Evolutionary conservation across 2,329 filamentous ascomycete species (phyloP), one percentile per base, ranked within the genome.

Genomic region (Westerdykella ornata): DNA sequence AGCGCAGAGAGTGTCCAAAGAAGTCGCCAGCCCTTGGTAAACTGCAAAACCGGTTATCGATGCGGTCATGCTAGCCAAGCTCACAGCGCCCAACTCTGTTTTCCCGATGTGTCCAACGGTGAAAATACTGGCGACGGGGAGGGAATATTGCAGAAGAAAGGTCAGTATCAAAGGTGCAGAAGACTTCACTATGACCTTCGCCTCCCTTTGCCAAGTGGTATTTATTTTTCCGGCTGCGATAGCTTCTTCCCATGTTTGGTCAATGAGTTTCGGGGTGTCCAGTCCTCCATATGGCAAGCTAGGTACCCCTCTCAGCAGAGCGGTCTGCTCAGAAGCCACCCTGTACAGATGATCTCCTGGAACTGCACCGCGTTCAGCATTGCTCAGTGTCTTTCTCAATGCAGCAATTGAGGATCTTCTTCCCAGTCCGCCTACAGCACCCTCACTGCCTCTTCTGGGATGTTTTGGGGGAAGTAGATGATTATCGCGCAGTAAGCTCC

Each of bases 151-250:
- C n/a, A 74, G 59, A 20, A 73, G 44, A 45, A 72, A 74, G 0
- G 71, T 73, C 32, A 73, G 45, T 29, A 73, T 69, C 19, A 73
- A 46, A 1, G 69, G 67, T 4, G 58, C 61, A 7, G 68, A 68
- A 35, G 66, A 68, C 47, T 76, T 73, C 20, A 76, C 70, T 31
- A 97, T 75, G 1, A 88, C 88, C 69, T 89, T 88, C 32, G 84
- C 75, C 71, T 97, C 90, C 47, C 89, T 80, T 65, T 85, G 82
- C 88, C 89, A 97, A 4, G 88, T 94, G 4, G 89, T 96, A 39
- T 83, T 82, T 50, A 97, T 89, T 58, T 81, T 77, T 9, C 88
- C 88, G 0, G 84, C 78, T 1, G 80, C 76, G 9, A 96, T 85
- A 0, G 89, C 90, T 47, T 88, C 84, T 47, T 90, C 56, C 61